Evolutionary conservation across 176 grass and related monocot species (phyloP), one percentile per base, ranked within the genome.

Genomic region (Zoysia japonica): DNA sequence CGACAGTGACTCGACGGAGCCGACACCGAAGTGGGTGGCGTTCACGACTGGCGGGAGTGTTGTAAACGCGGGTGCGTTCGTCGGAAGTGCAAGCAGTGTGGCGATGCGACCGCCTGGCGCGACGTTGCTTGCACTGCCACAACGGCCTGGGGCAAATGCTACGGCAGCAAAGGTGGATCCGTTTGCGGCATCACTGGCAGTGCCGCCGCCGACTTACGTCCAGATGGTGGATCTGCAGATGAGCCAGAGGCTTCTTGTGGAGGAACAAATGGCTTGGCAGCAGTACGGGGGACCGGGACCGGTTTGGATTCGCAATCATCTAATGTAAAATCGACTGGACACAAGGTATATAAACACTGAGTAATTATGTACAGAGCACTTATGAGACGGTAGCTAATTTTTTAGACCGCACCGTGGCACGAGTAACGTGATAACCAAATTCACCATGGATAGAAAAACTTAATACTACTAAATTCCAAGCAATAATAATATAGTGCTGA

Each of bases 201-300:
- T 97, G 47, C 88, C 86, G 7, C 69, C 88, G 49, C 93, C 90
- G 13, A 65, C 85, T 2, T 90, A 87, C 40, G 85, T 97, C 63
- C 90, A 91, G 70, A 97, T 90, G 90, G 80, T 70, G 43, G 90
- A 97, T 6, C 78, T 93, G 83, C 80, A 85, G 72, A 80, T 43
- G 66, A 90, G 91, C 69, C 88, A 90, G 47, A 42, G 38, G 12
- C 61, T 90, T 20, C 44, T 97, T 16, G 49, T 42, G 35, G 80
- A 90, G 81, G 93, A 97, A 72, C 80, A 89, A 51, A 80, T 56
- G 51, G 50, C 78, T 7, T 90, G 93, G 93, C 68, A 80, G 57
- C 90, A 81, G 59, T 91, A 91, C 5, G 88, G 50, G 13, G 19
- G 6, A 35, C 47, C 47, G 2, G 39, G 4, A 48, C 3, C 47